Percentiles rank a stretch among this genome's conserved stretches.
Evolutionary conservation across 495 filamentous ascomycete species (phyloP).

Genomic region (Aspergillus hancockii): DNA sequence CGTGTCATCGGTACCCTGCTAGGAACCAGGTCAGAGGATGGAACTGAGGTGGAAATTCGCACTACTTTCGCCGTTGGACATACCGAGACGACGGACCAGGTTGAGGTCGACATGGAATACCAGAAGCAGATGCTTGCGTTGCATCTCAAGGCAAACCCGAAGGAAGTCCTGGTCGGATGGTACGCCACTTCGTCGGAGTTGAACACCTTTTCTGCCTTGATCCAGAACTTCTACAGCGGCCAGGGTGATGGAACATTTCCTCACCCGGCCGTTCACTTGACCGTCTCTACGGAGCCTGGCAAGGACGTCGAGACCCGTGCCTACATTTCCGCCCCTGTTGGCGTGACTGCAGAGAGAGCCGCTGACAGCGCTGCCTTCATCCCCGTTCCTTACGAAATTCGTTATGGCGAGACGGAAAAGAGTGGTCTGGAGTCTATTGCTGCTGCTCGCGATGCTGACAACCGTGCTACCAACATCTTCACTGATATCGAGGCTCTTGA

Average conservation of each 20-base stretch:
- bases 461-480: constrained; percentile 67
- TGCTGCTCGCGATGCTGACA: constrained; percentile 75
- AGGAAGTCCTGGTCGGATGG: constrained; percentile 94
- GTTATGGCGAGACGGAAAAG: constrained; percentile 89
- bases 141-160: constrained; percentile 89
- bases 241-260: constrained; percentile 96
- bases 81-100: constrained; percentile 96
- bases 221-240: constrained; percentile 98
- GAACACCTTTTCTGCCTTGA: constrained; percentile 96
- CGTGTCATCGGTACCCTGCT: constrained; percentile 95
- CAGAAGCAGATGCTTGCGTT: constrained; percentile 97
- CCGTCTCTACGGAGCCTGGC: constrained; percentile 83
- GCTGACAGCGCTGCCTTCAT: constrained; percentile 95
- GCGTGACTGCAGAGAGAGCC: constrained; percentile 90
- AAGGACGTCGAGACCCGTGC: constrained; percentile 81
- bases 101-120: constrained; percentile 99
- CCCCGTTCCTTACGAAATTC: constrained; percentile 89
- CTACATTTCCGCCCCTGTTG: constrained; percentile 93
- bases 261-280: constrained; percentile 93
- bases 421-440: constrained; percentile 84
- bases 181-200: constrained; percentile 94
- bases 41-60: constrained; percentile 90
- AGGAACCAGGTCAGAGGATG: constrained; percentile 90
- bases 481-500: constrained; percentile 89
- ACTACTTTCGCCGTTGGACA: constrained; percentile 97